Conservation (phyloP, 1,284 basidiomycete genomes). For the Erythrobasidium hasegawianum region DNA sequence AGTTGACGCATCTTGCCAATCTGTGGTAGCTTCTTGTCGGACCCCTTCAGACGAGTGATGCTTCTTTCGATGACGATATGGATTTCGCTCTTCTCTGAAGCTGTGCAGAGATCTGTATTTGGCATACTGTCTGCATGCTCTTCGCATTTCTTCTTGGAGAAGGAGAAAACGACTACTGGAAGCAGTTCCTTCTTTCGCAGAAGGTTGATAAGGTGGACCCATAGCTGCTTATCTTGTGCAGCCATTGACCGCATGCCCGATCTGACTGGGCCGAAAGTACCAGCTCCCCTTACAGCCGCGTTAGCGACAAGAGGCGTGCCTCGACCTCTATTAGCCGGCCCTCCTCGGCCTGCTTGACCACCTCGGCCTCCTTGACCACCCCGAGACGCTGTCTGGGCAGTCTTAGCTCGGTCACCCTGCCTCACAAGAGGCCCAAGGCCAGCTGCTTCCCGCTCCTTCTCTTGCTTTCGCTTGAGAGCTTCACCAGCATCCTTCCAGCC, state of each 20-base stretch:
- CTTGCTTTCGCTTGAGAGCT: constrained; percentile 85
- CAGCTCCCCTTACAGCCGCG: constrained; percentile 23
- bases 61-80: constrained; percentile 93
- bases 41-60: constrained; percentile 84
- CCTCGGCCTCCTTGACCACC: constrained; percentile 35
- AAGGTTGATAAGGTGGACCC: constrained; percentile 75
- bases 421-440: constrained; percentile 73
- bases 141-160: constrained; percentile 95
- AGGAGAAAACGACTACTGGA: constrained; percentile 94
- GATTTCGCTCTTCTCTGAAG: constrained; percentile 89
- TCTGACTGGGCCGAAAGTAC: constrained; percentile 22
- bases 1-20: constrained; percentile 88
- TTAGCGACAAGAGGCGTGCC: constrained; percentile 55
- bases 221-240: constrained; percentile 55
- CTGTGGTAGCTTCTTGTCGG: constrained; percentile 91
- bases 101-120: constrained; percentile 80
- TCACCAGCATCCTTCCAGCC: constrained; percentile 88
- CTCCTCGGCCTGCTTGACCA: constrained; percentile 66
- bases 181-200: constrained; percentile 79
- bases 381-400: constrained; percentile 9
- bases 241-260: constrained; percentile 32
- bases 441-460: constrained; percentile 92
- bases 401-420: constrained; percentile 42
- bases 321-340: constrained; percentile 48
- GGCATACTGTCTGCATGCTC: constrained; percentile 88